Conservation (phyloP, 345 rosid genomes). For the Dipteronia sinensis region DNA sequence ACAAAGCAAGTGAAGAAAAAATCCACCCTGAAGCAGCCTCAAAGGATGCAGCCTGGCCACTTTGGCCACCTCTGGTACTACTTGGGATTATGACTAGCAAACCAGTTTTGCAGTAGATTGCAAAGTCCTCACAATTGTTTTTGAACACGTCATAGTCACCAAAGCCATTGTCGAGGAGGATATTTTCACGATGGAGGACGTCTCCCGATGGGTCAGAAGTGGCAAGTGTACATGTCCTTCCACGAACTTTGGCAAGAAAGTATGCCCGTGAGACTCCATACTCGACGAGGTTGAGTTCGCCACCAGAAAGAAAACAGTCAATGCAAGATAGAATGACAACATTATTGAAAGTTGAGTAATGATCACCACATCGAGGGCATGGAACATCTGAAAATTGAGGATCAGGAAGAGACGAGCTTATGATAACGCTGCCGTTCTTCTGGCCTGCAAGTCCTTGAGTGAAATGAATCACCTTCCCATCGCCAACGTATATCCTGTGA, state of each 20-base stretch:
- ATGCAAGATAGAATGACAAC: slow-evolving; percentile 72
- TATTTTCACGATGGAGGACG: slow-evolving; percentile 54
- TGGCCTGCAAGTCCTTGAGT: slow-evolving; percentile 60
- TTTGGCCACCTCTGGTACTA: neutral
- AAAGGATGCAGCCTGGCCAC: too few species aligned
- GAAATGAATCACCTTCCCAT: slow-evolving; percentile 74
- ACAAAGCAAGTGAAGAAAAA: slow-evolving; percentile 41
- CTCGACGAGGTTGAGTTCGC: slow-evolving; percentile 51
- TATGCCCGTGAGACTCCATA: slow-evolving; percentile 46
- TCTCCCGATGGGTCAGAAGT: slow-evolving; percentile 55
- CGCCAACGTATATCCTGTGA: too few species aligned
- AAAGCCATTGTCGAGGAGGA: slow-evolving; percentile 62
- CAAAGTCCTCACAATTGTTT: slow-evolving; percentile 82
- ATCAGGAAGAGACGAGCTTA: slow-evolving; percentile 39
- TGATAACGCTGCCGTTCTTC: slow-evolving; percentile 42
- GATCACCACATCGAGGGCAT: slow-evolving; percentile 50
- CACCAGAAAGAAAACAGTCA: slow-evolving; percentile 67
- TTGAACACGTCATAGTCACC: slow-evolving; percentile 62
- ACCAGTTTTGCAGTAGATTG: slow-evolving; percentile 75
- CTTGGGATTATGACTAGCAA: slow-evolving; percentile 33
- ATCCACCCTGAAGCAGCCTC: too few species aligned
- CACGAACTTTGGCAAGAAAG: slow-evolving; percentile 63
- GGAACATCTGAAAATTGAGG: slow-evolving; percentile 37
- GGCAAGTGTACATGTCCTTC: slow-evolving; percentile 81
- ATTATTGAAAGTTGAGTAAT: slow-evolving; percentile 21